Conservation (phyloP, 192 early-diverging fungal species). For the Physocladia obscura region DNA sequence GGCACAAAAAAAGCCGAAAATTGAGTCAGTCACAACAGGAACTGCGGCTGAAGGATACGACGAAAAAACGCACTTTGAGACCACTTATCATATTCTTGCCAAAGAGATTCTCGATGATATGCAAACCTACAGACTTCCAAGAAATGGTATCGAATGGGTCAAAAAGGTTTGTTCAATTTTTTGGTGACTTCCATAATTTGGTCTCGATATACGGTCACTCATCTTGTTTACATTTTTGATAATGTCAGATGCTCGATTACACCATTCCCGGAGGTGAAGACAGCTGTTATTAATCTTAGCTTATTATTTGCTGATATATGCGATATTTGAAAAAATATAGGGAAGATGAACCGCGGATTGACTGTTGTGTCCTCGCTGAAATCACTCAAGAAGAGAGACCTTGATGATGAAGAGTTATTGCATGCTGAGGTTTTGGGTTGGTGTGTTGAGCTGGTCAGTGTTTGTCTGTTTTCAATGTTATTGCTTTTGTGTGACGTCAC, state of each 20-base stretch:
- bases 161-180: constrained; percentile 29
- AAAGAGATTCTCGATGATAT: constrained; percentile 76
- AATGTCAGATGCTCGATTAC: constrained; percentile 55
- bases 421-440: constrained; percentile 91
- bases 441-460: constrained; percentile 84
- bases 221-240: background rate
- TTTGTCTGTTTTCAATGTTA: background rate
- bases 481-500: background rate
- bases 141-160: constrained; percentile 58
- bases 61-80: constrained; percentile 58
- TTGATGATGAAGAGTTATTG: constrained; percentile 78
- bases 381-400: constrained; percentile 72
- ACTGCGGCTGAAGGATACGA: constrained; percentile 17
- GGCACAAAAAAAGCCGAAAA: constrained; percentile 3
- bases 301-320: background rate
- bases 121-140: constrained; percentile 59
- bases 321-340: constrained; percentile 26
- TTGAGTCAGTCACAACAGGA: background rate
- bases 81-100: constrained; percentile 71
- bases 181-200: too few relatives aligned
- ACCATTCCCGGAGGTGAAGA: constrained; percentile 61
- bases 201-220: too few relatives aligned
- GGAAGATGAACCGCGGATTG: constrained; percentile 98
- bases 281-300: too few relatives aligned
- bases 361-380: constrained; percentile 88